Conservation (phyloP, 352 stramenopile species). For the Poterioochromonas sp. region DNA sequence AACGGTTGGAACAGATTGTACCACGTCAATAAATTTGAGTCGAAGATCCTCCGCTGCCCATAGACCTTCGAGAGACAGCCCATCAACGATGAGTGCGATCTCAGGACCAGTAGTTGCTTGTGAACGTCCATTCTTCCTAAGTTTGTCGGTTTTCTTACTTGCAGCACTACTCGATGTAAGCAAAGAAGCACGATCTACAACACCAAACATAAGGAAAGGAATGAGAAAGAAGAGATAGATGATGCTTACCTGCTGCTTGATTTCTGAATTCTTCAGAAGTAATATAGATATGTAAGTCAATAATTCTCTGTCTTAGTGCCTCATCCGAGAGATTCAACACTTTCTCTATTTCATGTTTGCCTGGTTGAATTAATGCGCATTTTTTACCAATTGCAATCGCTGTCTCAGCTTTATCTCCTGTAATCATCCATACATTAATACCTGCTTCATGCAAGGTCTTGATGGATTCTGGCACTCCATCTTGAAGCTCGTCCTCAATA, state of each 20-base stretch:
- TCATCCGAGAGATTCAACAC: not conserved
- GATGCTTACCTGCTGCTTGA: not conserved
- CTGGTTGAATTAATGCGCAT: not conserved
- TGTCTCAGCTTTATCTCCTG: constrained; percentile 84
- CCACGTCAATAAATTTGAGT: constrained; percentile 41
- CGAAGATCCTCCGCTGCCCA: not conserved
- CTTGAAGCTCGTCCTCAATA: constrained; percentile 85
- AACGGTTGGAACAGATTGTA: constrained; percentile 66
- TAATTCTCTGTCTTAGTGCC: not conserved
- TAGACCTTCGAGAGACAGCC: constrained; percentile 7
- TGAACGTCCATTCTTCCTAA: too few relatives aligned
- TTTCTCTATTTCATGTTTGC: not conserved
- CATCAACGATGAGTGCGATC: constrained; percentile 19
- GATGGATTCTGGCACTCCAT: constrained; percentile 72
- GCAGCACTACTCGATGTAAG: too few relatives aligned
- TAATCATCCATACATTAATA: constrained; percentile 86
- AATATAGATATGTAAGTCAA: not conserved
- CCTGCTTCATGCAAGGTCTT: constrained; percentile 63
- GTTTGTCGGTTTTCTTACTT: too few relatives aligned
- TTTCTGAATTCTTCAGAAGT: not conserved
- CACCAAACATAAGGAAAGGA: too few relatives aligned
- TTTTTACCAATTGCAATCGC: constrained; percentile 79
- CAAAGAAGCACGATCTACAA: too few relatives aligned
- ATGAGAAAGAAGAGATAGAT: too few relatives aligned
- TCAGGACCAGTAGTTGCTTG: not conserved